Conservation (phyloP, 768 basidiomycete genomes). For the Hypholoma fasciculare region DNA sequence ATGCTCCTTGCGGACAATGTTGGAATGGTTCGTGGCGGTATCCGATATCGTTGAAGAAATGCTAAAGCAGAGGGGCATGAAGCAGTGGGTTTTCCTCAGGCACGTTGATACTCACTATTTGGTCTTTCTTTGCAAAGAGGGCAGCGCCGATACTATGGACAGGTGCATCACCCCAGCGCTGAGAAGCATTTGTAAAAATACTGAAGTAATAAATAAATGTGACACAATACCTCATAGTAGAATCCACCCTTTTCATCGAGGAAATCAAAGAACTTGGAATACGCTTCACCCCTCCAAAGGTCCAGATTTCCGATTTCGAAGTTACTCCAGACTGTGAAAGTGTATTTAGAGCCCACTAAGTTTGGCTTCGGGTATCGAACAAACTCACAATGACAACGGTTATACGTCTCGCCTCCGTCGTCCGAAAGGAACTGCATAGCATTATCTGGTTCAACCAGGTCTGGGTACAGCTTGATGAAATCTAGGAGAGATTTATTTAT, state of each 20-base stretch:
- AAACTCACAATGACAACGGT: conserved; percentile 69
- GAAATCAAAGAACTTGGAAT: conserved; percentile 80
- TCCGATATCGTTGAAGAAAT: conserved; percentile 94
- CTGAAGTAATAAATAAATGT: neutral
- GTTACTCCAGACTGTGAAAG: conserved; percentile 79
- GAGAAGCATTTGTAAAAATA: conserved; percentile 4
- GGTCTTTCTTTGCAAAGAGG: conserved; percentile 83
- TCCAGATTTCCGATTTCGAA: conserved; percentile 89
- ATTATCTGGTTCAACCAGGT: conserved; percentile 65
- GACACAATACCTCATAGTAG: conserved; percentile 70
- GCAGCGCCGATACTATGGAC: conserved; percentile 91
- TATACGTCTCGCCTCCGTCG: conserved; percentile 71
- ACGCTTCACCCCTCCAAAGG: conserved; percentile 83
- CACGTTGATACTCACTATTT: conserved; percentile 48
- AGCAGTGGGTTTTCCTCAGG: neutral
- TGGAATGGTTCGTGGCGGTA: conserved; percentile 95
- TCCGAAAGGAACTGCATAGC: conserved; percentile 82
- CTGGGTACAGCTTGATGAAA: conserved; percentile 68
- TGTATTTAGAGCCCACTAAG: neutral
- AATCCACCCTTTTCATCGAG: conserved; percentile 83
- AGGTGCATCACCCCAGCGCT: conserved; percentile 94
- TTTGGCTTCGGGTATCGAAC: conserved; percentile 5
- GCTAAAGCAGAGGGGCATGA: conserved; percentile 28
- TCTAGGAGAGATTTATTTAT: conserved; percentile 39
- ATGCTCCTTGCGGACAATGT: conserved; percentile 81